A percentile compares a stretch with the other conserved stretches of the same genome.
These are phyloP conservation scores for Lichtheimia corymbifera DNA, from an alignment of 371 early-diverging fungal species.

Conservation along the genomic window DNA sequence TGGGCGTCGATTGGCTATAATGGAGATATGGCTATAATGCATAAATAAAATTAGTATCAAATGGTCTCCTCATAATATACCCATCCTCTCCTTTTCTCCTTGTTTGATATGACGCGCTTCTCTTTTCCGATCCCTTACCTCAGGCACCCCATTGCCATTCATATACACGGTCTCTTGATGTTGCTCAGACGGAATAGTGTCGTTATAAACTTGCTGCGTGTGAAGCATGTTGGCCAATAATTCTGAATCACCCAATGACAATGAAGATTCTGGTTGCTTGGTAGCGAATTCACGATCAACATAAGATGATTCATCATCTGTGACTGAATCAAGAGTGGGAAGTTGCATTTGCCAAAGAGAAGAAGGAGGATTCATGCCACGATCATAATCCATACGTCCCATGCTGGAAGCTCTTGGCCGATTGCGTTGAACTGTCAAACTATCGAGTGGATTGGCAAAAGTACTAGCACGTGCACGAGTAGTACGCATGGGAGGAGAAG, in stretches of 20 bases:
- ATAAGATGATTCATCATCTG: constrained; percentile 31
- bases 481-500: neutral
- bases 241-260: constrained; percentile 54
- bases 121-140: constrained; percentile 12
- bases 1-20: constrained; percentile 41
- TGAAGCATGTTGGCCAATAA: constrained; percentile 47
- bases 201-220: constrained; percentile 12
- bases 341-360: constrained; percentile 47
- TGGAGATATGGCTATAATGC: constrained; percentile 26
- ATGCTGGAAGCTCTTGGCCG: constrained; percentile 65
- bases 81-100: too few relatives aligned
- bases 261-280: constrained; percentile 12
- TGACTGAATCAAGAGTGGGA: constrained; percentile 43
- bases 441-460: constrained; percentile 41
- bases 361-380: constrained; percentile 28
- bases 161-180: constrained; percentile 12
- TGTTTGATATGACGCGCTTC: too few relatives aligned
- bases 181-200: constrained; percentile 1
- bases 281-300: neutral
- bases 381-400: constrained; percentile 54
- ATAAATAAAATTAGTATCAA: constrained; percentile 5
- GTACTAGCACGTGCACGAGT: constrained; percentile 31
- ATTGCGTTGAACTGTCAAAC: constrained; percentile 51
- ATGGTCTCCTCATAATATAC: neutral
- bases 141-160: constrained; percentile 17